Evolutionary conservation across 306 rosid species (phyloP).

Genomic region (Gillenia trifoliata): DNA sequence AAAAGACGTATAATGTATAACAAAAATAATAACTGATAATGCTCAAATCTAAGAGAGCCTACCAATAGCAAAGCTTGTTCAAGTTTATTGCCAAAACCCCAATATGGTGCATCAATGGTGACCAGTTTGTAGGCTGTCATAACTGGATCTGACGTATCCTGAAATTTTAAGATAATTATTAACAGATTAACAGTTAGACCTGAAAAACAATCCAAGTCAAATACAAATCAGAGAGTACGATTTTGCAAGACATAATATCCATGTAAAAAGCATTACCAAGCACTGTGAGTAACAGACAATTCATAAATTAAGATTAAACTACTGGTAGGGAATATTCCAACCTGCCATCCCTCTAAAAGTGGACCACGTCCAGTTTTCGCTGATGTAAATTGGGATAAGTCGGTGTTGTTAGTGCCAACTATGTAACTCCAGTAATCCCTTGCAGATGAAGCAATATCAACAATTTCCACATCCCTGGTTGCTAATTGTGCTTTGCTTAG

Average conservation of each 20-base stretch:
- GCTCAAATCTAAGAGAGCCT: background rate
- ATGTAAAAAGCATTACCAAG: background rate
- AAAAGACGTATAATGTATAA: background rate
- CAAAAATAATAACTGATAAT: background rate
- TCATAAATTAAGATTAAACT: background rate
- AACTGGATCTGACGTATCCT: constrained; percentile 33
- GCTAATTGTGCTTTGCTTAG: constrained; percentile 37
- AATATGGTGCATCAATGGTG: constrained; percentile 45
- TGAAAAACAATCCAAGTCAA: background rate
- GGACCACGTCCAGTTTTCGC: constrained; percentile 41
- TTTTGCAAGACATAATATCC: background rate
- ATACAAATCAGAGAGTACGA: constrained; percentile 4
- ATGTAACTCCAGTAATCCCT: constrained; percentile 44
- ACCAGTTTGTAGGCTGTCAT: constrained; percentile 52
- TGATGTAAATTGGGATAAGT: constrained; percentile 33
- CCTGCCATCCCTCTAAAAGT: constrained; percentile 48
- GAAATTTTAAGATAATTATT: background rate
- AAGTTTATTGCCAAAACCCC: constrained; percentile 45
- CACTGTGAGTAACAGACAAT: background rate
- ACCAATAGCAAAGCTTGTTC: constrained; percentile 43
- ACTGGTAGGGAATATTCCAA: constrained; percentile 8
- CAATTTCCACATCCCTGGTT: constrained; percentile 34
- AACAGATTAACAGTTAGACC: background rate
- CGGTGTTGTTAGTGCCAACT: constrained; percentile 25
- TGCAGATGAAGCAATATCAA: constrained; percentile 37